Evolutionary conservation across 257 asterid species (phyloP).

Genomic region (Forsythia suspensa): DNA sequence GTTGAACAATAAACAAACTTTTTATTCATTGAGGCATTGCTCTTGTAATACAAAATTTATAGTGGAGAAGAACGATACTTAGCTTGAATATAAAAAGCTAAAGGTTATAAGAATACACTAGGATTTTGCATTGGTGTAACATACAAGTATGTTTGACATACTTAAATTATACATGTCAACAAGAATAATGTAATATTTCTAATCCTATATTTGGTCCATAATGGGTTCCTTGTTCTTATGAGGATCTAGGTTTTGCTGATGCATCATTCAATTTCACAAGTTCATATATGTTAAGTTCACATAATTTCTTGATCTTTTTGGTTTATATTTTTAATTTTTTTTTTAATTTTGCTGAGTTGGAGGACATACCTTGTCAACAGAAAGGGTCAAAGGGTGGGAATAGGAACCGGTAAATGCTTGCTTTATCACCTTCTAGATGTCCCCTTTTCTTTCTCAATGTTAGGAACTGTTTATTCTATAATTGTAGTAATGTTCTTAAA

Average conservation of each 20-base stretch:
- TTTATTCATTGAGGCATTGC: not conserved
- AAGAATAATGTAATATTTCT: not conserved
- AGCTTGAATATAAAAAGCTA: not conserved
- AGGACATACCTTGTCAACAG: slow-evolving; percentile 23
- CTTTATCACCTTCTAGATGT: slow-evolving; percentile 6
- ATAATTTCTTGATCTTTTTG: not conserved
- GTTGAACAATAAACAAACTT: not conserved
- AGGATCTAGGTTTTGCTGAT: not conserved
- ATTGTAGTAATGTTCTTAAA: not conserved
- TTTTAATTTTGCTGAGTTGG: slow-evolving; percentile 16
- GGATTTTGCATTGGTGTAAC: not conserved
- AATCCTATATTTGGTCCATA: not conserved
- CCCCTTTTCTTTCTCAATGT: not conserved
- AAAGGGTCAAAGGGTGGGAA: slow-evolving; percentile 34
- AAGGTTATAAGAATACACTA: not conserved
- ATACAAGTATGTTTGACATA: not conserved
- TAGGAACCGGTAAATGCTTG: slow-evolving; percentile 52
- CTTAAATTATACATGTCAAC: not conserved
- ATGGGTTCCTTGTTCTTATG: not conserved
- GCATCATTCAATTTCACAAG: not conserved
- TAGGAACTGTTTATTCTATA: not conserved
- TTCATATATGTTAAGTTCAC: not conserved
- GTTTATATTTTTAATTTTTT: slow-evolving; percentile 10
- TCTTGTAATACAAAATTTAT: not conserved
- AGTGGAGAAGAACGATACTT: not conserved